Base-by-base conservation (phyloP, 768 basidiomycete species). In the Lactarius evosmus region DNA sequence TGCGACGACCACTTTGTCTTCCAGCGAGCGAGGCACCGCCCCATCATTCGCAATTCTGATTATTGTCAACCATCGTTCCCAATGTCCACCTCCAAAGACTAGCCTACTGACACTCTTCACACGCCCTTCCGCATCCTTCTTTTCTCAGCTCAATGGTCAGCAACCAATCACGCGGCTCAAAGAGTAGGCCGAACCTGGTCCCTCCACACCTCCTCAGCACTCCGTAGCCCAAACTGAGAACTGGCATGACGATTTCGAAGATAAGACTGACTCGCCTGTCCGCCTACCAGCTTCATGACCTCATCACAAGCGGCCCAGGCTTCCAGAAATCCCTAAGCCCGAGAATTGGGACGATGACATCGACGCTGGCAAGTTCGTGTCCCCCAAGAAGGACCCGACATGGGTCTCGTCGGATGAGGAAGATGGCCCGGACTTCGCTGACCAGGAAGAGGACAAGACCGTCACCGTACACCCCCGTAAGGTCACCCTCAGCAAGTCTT, bases 1-100 rank as follows among this genome's bases (percentile, higher is more conserved):
- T 91, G 89, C 88, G 89, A 91, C 76, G 88, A 89, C 67, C 88
- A 91, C 72, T 90, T 89, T 69, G 86, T 88, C 71, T 89, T 89
- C 72, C 71, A 76, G 56, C 75, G 73, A 56, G 61, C 56, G 27
- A 58, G 38, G 25, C 44, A 66, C 19, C 32, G 32, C 12, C 41
- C 55, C 25, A 56, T 56, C 38, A 22, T 27, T 46, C 53, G 33
- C 12, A 62, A 51, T 6, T n/a, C 58, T 0, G 44, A 60, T 11
- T 61, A 49, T 6, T 57, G 44, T 12, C 46, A 62, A 25, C 55
- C 40, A 11, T 55, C 19, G 12, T 56, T 36, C 36, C 46, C 65
- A 50, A 50, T 40, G 14, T 56, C 54, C 8, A 53, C 59, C 17
- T 58, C 53, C 2, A 36, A 58, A 29, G 56, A 59, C 51, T 44